Evolutionary conservation across 331 rosid species (phyloP), one percentile per base, ranked within the genome.

Genomic region (Malus hybrid): DNA sequence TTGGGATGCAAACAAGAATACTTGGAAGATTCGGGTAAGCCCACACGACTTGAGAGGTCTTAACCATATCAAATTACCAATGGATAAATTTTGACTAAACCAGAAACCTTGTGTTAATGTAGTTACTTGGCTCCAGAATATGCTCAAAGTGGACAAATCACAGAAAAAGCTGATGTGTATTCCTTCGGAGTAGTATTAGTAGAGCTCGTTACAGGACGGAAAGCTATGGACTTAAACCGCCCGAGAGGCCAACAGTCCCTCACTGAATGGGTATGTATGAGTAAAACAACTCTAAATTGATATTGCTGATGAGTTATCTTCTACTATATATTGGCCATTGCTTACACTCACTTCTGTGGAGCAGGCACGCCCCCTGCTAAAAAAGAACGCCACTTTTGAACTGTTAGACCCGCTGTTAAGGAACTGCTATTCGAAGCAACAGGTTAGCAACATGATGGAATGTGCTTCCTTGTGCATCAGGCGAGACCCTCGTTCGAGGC

Each of bases 21-120:
- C 86, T 94, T 10, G 97, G 97, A 80, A 92, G 96, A 75, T 94
- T 94, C 72, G 99, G 97, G 99, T 94, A 88, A 55, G 46, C 36
- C 52, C 24, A 67, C 16, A 46, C 33, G 36, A 73, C 57, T 69
- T 28, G 20, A 52, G n/a, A 18, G 13, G 0, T 42, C 48, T 42
- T 55, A 5, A 3, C 16, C 0, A 57, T 52, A 52, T 20, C 28
- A 71, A 32, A 33, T 55, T n/a, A 32, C 65, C 48, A 33, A 57
- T 20, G 56, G n/a, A 19, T 13, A 52, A 18, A 18, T 7, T 10
- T 16, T 54, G 6, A 57, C 76, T 28, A 8, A 74, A 36, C 5
- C 33, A 67, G 48, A 70, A 76, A 1, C 39, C 14, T 65, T 74
- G 50, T 4, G 29, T 19, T 46, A 76, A 60, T 24, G 24, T 24